A percentile compares a stretch with the other conserved stretches of the same genome.
phyloP scores from a whole-genome alignment of 225 moss, liverwort and hornwort genomes.

The Lunularia cruciata region DNA sequence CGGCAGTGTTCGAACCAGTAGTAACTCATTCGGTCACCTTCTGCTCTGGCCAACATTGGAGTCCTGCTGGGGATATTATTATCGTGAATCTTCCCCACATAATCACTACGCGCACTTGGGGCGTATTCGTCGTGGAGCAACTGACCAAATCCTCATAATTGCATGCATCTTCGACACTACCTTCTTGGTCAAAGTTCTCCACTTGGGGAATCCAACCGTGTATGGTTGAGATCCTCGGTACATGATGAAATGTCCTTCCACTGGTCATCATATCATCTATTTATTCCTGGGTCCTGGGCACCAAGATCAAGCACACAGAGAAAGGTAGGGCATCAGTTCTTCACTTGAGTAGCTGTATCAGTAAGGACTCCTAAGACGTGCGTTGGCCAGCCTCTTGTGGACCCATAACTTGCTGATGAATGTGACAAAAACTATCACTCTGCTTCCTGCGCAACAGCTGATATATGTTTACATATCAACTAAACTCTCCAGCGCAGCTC shows the following conservation, averaged over 20 bases:
- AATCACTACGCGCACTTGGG: background rate
- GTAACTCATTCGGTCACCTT: too few relatives aligned
- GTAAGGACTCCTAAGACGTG: background rate
- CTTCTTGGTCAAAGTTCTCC: background rate
- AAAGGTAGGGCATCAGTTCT: background rate
- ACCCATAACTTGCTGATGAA: too few relatives aligned
- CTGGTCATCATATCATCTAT: too few relatives aligned
- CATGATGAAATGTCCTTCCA: background rate
- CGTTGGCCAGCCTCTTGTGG: too few relatives aligned
- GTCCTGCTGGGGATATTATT: background rate
- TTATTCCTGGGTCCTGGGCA: background rate
- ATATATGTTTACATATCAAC: background rate
- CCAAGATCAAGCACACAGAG: background rate
- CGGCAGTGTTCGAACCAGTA: background rate
- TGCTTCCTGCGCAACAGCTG: background rate
- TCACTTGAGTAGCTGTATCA: too few relatives aligned
- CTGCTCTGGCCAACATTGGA: background rate
- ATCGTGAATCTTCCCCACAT: background rate
- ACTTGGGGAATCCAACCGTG: background rate
- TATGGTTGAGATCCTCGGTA: background rate
- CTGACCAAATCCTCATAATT: background rate
- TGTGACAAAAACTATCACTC: too few relatives aligned
- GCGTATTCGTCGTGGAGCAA: background rate
- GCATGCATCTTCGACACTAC: background rate
- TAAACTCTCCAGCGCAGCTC: background rate